Conservation (phyloP, 306 rosid species). For the Mucuna pruriens region DNA sequence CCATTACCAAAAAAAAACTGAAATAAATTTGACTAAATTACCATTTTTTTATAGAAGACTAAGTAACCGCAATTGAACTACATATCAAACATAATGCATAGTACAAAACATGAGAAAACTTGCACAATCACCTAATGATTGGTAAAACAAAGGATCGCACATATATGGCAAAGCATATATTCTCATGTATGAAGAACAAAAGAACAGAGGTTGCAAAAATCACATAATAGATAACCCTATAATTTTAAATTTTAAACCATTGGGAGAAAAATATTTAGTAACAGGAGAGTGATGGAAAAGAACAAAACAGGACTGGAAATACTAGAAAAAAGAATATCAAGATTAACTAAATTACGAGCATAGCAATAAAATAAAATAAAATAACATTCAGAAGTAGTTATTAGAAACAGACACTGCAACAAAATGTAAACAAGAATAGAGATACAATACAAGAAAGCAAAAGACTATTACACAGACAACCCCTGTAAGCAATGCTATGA, state of each 20-base stretch:
- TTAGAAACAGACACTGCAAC: not conserved
- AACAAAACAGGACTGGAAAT: not conserved
- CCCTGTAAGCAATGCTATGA: not conserved
- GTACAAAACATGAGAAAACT: not conserved
- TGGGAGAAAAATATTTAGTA: not conserved
- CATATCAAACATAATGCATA: not conserved
- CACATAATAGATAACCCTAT: not conserved
- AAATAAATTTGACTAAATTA: slow-evolving; percentile 7
- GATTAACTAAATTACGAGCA: not conserved
- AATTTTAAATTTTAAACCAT: not conserved
- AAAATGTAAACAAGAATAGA: not conserved
- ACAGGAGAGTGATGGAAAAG: not conserved
- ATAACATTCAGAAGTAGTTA: not conserved
- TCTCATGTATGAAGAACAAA: not conserved
- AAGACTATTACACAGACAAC: not conserved
- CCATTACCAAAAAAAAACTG: slow-evolving; percentile 15
- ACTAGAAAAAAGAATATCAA: not conserved
- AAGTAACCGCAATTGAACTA: not conserved
- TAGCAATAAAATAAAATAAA: not conserved
- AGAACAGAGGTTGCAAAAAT: not conserved
- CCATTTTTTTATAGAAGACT: not conserved
- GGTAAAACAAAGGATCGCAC: slow-evolving; percentile 13
- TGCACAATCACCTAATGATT: slow-evolving; percentile 16
- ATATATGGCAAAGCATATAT: slow-evolving; percentile 2
- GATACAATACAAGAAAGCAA: not conserved